Percentiles rank a stretch among this genome's conserved stretches.
phyloP scores from a whole-genome alignment of 1,284 basidiomycete genomes.

The Chondrostereum purpureum region DNA sequence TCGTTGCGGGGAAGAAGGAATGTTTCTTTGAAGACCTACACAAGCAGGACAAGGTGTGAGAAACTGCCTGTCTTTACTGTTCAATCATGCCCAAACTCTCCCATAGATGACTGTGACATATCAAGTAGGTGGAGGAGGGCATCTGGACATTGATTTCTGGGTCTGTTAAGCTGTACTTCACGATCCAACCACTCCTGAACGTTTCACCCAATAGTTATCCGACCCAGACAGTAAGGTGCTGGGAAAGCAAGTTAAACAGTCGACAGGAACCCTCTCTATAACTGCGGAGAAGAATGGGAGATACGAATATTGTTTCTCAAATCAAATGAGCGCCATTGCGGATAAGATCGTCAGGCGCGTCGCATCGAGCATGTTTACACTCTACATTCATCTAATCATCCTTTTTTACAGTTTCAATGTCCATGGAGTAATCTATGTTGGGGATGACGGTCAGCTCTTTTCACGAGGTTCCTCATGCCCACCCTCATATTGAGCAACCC shows the following conservation, averaged over 20 bases:
- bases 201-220: conserved; percentile 48
- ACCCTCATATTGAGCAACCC: conserved; percentile 13
- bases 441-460: conserved; percentile 62
- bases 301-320: conserved; percentile 97
- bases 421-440: conserved; percentile 92
- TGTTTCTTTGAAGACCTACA: conserved; percentile 99
- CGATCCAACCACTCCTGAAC: conserved; percentile 9
- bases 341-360: conserved; percentile 90
- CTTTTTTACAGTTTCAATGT: conserved; percentile 82
- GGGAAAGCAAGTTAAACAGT: conserved; percentile 77
- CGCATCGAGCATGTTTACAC: too few relatives aligned
- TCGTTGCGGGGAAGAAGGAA: conserved; percentile 78
- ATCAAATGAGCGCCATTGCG: conserved; percentile 92
- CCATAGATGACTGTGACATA: conserved; percentile 98
- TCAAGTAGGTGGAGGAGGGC: conserved; percentile 95
- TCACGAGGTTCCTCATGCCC: conserved; percentile 4
- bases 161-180: conserved; percentile 35
- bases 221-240: conserved; percentile 69
- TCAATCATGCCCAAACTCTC: too few relatives aligned
- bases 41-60: conserved; percentile 80
- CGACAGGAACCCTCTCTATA: conserved; percentile 86
- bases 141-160: conserved; percentile 96
- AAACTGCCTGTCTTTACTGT: not conserved
- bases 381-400: conserved; percentile 3
- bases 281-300: conserved; percentile 84